Base-by-base conservation (phyloP, 192 early-diverging fungal genomes). In the Coemansia nantahalensis region DNA sequence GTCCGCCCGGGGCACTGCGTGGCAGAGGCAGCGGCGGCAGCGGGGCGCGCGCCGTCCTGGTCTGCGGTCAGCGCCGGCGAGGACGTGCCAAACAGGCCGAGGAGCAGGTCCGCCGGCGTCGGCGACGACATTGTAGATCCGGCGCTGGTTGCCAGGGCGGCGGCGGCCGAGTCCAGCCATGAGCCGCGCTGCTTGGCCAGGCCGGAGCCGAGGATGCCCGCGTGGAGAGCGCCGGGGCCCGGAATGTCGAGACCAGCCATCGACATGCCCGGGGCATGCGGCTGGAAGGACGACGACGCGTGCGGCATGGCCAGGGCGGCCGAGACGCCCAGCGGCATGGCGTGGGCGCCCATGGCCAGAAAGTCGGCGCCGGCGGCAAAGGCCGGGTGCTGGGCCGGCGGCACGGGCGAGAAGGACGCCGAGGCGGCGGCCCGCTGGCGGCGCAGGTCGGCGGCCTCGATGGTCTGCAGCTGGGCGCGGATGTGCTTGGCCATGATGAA, bases 401-500 rank as follows among this genome's bases (percentile, higher is more conserved):
- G 22, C n/a, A 45, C 22, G 26, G 47, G 22, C 5, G 23, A n/a
- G 16, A 18, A 7, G 16, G 45, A 15, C 4, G 28, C 31, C 1
- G 31, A 3, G 8, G 31, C 31, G 10, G 31, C 31, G 5, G 31
- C 35, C 14, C 39, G 47, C 2, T 39, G 40, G n/a, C 56, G 33
- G 11, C 54, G 53, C 7, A 39, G n/a, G 34, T 65, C 69, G 14
- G 62, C 53, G 4, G 43, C 46, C 44, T 75, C 60, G 34, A 75
- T 75, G 21, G 67, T 48, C 33, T 65, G 60, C 35, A 76, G 32
- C 67, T 76, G 73, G 1, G 73, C 73, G 18, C 66, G 66, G 8
- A 76, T 76, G 31, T 76, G 73, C 46, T 76, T 76, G 46, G 73
- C 66, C 73, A 76, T 76, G 43, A 76, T 76, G 35, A 51, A 69